Conservation (phyloP, 805 yeast species). For the Candida sphagnicola region DNA sequence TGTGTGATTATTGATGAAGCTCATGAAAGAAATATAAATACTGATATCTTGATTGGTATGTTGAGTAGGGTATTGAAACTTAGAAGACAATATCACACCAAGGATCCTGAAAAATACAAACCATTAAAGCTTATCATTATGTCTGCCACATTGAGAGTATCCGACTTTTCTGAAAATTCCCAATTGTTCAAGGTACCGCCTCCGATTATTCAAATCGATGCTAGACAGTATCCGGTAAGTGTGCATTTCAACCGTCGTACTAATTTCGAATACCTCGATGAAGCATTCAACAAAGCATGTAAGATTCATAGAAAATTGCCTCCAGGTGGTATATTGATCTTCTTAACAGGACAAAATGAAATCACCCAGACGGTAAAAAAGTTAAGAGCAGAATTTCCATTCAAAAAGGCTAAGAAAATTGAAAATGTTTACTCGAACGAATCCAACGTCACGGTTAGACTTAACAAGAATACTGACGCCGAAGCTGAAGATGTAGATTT, state of each 20-base stretch:
- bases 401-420: slow-evolving; percentile 23
- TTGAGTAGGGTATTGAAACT: slow-evolving; percentile 78
- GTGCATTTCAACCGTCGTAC: slow-evolving; percentile 86
- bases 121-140: slow-evolving; percentile 83
- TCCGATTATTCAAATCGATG: slow-evolving; percentile 84
- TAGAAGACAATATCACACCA: slow-evolving; percentile 49
- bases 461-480: slow-evolving; percentile 57
- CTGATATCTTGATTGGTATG: slow-evolving; percentile 95
- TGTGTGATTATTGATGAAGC: slow-evolving; percentile 94
- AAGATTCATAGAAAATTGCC: slow-evolving; percentile 86
- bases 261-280: slow-evolving; percentile 73
- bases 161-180: slow-evolving; percentile 85
- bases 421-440: slow-evolving; percentile 25
- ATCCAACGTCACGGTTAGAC: slow-evolving; percentile 40
- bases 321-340: slow-evolving; percentile 88
- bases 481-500: slow-evolving; percentile 91
- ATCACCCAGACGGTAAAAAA: slow-evolving; percentile 71
- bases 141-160: slow-evolving; percentile 95
- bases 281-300: slow-evolving; percentile 77
- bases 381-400: slow-evolving; percentile 67
- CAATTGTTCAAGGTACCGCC: slow-evolving; percentile 69
- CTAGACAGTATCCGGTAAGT: slow-evolving; percentile 92
- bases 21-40: slow-evolving; percentile 93
- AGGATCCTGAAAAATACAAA: slow-evolving; percentile 45
- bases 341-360: slow-evolving; percentile 93